Conservation (phyloP, 2,329 filamentous ascomycete genomes). For the Paracoccidioides brasiliensis region DNA sequence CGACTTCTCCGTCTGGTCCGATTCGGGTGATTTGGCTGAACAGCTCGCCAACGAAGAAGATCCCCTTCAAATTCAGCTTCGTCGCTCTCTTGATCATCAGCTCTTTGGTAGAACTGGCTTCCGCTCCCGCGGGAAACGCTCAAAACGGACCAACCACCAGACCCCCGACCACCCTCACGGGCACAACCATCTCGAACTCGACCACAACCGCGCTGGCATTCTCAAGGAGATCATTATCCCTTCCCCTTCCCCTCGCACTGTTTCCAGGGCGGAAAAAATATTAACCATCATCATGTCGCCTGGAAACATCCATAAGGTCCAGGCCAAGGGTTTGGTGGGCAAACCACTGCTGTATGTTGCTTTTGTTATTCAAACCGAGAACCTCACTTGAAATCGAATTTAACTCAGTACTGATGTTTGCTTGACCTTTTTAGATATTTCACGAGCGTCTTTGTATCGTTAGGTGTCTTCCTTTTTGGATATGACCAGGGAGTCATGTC, state of each 20-base stretch:
- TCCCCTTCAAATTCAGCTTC: conserved; percentile 59
- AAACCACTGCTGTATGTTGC: conserved; percentile 72
- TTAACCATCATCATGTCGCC: conserved; percentile 76
- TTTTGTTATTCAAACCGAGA: background rate
- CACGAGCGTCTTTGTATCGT: conserved; percentile 63
- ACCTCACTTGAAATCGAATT: conserved; percentile 12
- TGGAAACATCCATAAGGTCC: conserved; percentile 51
- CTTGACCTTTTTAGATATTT: conserved; percentile 52
- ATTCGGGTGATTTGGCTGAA: conserved; percentile 89
- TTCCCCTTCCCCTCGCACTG: conserved; percentile 47
- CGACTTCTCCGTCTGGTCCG: conserved; percentile 75
- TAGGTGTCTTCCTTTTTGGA: conserved; percentile 52
- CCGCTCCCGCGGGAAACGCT: conserved; percentile 28
- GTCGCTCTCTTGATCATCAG: conserved; percentile 51
- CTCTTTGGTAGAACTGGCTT: conserved; percentile 33
- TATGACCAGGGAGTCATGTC: conserved; percentile 56
- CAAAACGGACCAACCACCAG: conserved; percentile 60
- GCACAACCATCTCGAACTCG: conserved; percentile 11
- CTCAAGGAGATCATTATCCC: conserved; percentile 57
- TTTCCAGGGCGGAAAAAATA: conserved; percentile 54
- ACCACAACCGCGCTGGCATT: conserved; percentile 7
- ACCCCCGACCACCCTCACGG: conserved; percentile 32
- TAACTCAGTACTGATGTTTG: conserved; percentile 3
- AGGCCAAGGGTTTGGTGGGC: conserved; percentile 84
- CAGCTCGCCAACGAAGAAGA: conserved; percentile 75